Conservation (phyloP, 2,329 filamentous ascomycete genomes). For the Ophiostoma tasmaniense region DNA sequence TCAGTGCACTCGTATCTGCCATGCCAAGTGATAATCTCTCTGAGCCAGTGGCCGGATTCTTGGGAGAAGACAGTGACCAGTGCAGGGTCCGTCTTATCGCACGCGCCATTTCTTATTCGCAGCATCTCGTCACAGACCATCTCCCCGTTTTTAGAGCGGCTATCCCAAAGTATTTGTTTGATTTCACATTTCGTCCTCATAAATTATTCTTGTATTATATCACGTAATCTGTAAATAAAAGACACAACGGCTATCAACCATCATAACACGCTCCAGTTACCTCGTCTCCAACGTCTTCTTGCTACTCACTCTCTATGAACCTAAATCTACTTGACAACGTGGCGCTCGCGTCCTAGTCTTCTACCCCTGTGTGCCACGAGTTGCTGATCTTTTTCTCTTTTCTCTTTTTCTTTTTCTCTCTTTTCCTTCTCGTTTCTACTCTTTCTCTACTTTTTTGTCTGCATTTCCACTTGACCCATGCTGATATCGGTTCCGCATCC, state of each 20-base stretch:
- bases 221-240: too few relatives aligned
- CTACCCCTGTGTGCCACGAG: constrained; percentile 3
- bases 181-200: too few relatives aligned
- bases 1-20: not conserved
- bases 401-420: not conserved
- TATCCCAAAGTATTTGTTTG: too few relatives aligned
- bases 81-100: not conserved
- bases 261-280: too few relatives aligned
- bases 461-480: not conserved
- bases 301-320: too few relatives aligned
- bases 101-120: not conserved
- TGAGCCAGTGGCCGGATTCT: not conserved
- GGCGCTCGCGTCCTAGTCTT: not conserved
- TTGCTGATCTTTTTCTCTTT: constrained; percentile 3
- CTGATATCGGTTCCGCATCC: constrained; percentile 4
- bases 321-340: not conserved
- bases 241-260: too few relatives aligned
- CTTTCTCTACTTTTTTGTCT: not conserved
- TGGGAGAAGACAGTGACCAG: not conserved
- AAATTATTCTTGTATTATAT: too few relatives aligned
- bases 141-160: not conserved
- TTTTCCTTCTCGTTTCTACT: not conserved
- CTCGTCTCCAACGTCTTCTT: not conserved
- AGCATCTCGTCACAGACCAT: not conserved
- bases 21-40: not conserved